Percentiles rank a stretch among this genome's conserved stretches.
These are phyloP conservation scores for Ilyonectria mors-panacis DNA, from an alignment of 2,329 filamentous ascomycete genomes.

Conservation along the genomic window DNA sequence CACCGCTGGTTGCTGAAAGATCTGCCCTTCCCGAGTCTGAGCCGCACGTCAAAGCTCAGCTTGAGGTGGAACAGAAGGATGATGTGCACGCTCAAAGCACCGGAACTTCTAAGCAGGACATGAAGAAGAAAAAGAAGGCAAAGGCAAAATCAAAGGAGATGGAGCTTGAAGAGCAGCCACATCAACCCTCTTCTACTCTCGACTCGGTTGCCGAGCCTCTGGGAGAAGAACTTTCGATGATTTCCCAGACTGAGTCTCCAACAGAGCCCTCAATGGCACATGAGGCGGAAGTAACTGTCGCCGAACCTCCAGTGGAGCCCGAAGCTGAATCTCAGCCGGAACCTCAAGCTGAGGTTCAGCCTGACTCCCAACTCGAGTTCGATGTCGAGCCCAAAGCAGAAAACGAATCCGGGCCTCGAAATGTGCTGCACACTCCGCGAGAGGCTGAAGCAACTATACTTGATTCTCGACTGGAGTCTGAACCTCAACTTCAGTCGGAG, in stretches of 20 bases:
- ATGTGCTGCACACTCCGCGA: conserved; percentile 12
- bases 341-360: not conserved
- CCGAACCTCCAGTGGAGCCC: not conserved
- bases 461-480: not conserved
- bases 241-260: conserved; percentile 9
- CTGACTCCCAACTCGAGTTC: not conserved
- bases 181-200: not conserved
- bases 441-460: conserved; percentile 7
- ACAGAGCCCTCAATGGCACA: conserved; percentile 18
- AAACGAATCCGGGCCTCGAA: conserved; percentile 5
- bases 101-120: conserved; percentile 31
- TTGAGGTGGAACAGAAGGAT: conserved; percentile 4
- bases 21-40: not conserved
- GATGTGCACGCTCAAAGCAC: not conserved
- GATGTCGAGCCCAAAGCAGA: conserved; percentile 4
- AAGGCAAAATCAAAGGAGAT: not conserved
- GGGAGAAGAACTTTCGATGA: conserved; percentile 4
- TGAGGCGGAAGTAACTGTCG: conserved; percentile 7
- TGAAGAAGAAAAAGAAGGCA: conserved; percentile 33
- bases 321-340: conserved; percentile 1
- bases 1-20: not conserved
- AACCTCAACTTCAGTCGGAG: not conserved
- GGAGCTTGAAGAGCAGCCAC: conserved; percentile 1
- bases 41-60: not conserved
- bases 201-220: conserved; percentile 2